Percentiles rank a stretch among this genome's conserved stretches.
Evolutionary conservation across 345 rosid genomes (phyloP).

Genomic region (Combretum micranthum): DNA sequence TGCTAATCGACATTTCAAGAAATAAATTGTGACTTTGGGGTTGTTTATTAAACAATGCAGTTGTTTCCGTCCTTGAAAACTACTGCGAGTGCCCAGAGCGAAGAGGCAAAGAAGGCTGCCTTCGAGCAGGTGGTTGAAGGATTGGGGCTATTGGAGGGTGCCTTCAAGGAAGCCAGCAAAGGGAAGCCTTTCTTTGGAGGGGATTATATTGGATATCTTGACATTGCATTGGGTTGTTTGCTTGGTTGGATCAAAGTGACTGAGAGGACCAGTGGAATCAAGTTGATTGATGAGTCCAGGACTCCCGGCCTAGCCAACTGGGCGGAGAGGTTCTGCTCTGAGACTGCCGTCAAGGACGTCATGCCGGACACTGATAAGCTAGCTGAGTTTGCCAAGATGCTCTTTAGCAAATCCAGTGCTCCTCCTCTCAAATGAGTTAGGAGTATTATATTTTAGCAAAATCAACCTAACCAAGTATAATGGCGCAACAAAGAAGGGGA

Average conservation of each 20-base stretch:
- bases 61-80: conserved; percentile 35
- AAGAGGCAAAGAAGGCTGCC: conserved; percentile 27
- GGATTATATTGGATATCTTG: conserved; percentile 48
- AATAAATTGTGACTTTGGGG: no score
- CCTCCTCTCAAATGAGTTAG: conserved; percentile 9
- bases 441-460: not conserved
- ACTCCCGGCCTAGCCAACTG: conserved; percentile 45
- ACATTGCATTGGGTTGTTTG: conserved; percentile 56
- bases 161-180: conserved; percentile 36
- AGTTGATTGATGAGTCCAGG: conserved; percentile 32
- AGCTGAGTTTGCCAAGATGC: conserved; percentile 36
- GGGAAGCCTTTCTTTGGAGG: conserved; percentile 71
- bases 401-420: conserved; percentile 13
- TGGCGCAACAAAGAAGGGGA: no score
- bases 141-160: conserved; percentile 38
- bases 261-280: conserved; percentile 24
- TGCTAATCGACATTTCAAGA: not conserved
- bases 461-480: no score
- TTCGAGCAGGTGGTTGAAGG: conserved; percentile 30
- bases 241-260: conserved; percentile 48
- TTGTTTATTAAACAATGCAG: conserved; percentile 21
- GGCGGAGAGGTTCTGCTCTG: conserved; percentile 42
- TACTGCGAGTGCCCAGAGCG: conserved; percentile 18
- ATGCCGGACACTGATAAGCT: conserved; percentile 63
- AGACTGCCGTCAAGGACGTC: conserved; percentile 47